phyloP scores from a whole-genome alignment of 108 stramenopile genomes.

The Cyclotella baltica region DNA sequence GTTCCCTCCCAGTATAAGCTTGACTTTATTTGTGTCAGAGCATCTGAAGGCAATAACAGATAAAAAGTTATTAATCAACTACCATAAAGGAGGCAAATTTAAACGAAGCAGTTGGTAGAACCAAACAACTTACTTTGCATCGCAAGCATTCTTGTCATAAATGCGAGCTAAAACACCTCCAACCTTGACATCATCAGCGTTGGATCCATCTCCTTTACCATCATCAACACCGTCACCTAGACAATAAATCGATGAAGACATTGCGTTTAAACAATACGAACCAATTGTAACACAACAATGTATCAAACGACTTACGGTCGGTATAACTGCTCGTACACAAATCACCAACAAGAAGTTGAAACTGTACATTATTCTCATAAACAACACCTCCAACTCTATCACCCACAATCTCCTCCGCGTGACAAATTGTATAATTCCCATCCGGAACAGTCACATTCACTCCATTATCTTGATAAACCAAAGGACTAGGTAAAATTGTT shows the following conservation, averaged over 20 bases:
- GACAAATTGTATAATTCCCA: slow-evolving; percentile 42
- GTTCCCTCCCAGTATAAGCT: slow-evolving; percentile 30
- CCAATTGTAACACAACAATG: slow-evolving; percentile 17
- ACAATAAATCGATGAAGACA: not conserved
- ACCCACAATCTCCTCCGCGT: slow-evolving; percentile 41
- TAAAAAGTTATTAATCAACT: too few species aligned
- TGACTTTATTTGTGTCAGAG: not conserved
- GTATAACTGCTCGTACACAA: slow-evolving; percentile 23
- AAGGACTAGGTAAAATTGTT: slow-evolving; percentile 29
- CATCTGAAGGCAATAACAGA: slow-evolving; percentile 1
- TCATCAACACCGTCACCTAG: slow-evolving; percentile 29
- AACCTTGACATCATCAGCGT: slow-evolving; percentile 19
- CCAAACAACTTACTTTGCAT: slow-evolving; percentile 15
- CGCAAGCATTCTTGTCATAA: slow-evolving; percentile 20
- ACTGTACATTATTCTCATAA: slow-evolving; percentile 2
- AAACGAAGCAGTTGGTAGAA: too few species aligned
- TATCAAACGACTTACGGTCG: slow-evolving; percentile 18
- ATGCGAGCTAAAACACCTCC: not conserved
- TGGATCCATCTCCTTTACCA: slow-evolving; percentile 42
- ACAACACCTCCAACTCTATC: slow-evolving; percentile 13
- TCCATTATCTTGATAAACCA: slow-evolving; percentile 32
- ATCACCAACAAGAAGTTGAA: slow-evolving; percentile 33
- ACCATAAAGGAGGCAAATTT: too few species aligned
- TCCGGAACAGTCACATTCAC: slow-evolving; percentile 2
- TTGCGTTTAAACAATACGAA: too few species aligned